These are phyloP conservation scores for Millerozyma acaciae DNA, from an alignment of 805 yeast genomes.

Conservation along the genomic window DNA sequence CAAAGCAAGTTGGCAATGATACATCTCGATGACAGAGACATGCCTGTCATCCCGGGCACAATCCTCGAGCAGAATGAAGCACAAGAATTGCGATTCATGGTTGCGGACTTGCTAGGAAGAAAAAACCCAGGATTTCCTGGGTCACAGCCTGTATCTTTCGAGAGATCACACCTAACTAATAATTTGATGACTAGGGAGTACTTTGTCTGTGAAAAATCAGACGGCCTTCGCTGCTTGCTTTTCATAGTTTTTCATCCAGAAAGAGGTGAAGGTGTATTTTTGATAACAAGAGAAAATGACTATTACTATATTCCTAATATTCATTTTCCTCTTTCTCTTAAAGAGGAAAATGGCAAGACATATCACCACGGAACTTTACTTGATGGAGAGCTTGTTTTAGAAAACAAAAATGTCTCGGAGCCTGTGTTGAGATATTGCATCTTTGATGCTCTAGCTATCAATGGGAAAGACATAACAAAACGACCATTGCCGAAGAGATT, in stretches of 20 bases:
- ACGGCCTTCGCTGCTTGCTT: constrained; percentile 84
- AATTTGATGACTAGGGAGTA: constrained; percentile 70
- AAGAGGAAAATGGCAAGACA: constrained; percentile 44
- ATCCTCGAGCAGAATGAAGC: constrained; percentile 70
- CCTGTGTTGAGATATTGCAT: constrained; percentile 66
- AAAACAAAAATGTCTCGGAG: constrained; percentile 54
- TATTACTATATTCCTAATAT: constrained; percentile 77
- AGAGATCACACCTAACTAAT: constrained; percentile 63
- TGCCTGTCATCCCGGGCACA: constrained; percentile 86
- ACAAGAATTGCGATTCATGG: constrained; percentile 61
- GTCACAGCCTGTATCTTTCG: constrained; percentile 92
- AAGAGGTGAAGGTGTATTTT: constrained; percentile 82
- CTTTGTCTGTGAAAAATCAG: constrained; percentile 93
- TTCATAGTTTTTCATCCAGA: constrained; percentile 62
- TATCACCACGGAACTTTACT: constrained; percentile 85
- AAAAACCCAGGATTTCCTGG: constrained; percentile 73
- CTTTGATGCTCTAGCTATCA: constrained; percentile 86
- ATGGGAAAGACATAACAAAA: constrained; percentile 65
- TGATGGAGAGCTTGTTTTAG: constrained; percentile 91
- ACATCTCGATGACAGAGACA: constrained; percentile 44
- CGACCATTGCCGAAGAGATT: constrained; percentile 76
- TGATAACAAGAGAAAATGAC: constrained; percentile 86
- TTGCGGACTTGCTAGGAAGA: constrained; percentile 58
- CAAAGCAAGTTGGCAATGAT: constrained; percentile 21
- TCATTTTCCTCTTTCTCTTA: constrained; percentile 66